Evolutionary conservation across 2,329 filamentous ascomycete genomes (phyloP).

Genomic region (Sclerotinia subarctica): DNA sequence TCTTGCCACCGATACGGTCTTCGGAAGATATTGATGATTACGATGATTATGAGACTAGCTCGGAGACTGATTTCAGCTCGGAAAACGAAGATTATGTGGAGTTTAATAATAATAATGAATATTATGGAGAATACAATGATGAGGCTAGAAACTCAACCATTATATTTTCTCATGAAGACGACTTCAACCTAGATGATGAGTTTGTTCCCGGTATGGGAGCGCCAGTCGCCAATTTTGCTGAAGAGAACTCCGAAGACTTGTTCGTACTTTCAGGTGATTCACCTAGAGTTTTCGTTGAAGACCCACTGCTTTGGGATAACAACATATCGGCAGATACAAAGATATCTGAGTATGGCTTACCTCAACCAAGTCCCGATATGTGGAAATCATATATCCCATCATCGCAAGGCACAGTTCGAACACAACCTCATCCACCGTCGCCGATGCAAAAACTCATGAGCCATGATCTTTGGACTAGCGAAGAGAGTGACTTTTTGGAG

Average conservation of each 20-base stretch:
- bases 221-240: neutral
- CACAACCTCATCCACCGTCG: slow-evolving; percentile 22
- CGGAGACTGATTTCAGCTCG: slow-evolving; percentile 25
- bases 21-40: slow-evolving; percentile 27
- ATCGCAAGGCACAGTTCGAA: slow-evolving; percentile 24
- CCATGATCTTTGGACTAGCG: slow-evolving; percentile 26
- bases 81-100: slow-evolving; percentile 21
- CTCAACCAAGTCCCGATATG: slow-evolving; percentile 28
- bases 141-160: slow-evolving; percentile 2
- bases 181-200: neutral
- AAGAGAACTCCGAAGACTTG: neutral
- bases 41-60: slow-evolving; percentile 21
- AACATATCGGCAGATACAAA: neutral
- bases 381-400: slow-evolving; percentile 30
- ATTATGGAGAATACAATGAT: neutral
- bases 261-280: neutral
- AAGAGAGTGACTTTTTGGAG: neutral
- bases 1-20: slow-evolving; percentile 41
- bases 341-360: slow-evolving; percentile 23
- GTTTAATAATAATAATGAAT: neutral
- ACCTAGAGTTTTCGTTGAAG: neutral
- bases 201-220: neutral
- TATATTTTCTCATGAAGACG: slow-evolving; percentile 9
- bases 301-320: slow-evolving; percentile 28
- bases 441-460: slow-evolving; percentile 25